Evolutionary conservation across 208 protist genomes (phyloP).

Genomic region (Strigomonas culicis): DNA sequence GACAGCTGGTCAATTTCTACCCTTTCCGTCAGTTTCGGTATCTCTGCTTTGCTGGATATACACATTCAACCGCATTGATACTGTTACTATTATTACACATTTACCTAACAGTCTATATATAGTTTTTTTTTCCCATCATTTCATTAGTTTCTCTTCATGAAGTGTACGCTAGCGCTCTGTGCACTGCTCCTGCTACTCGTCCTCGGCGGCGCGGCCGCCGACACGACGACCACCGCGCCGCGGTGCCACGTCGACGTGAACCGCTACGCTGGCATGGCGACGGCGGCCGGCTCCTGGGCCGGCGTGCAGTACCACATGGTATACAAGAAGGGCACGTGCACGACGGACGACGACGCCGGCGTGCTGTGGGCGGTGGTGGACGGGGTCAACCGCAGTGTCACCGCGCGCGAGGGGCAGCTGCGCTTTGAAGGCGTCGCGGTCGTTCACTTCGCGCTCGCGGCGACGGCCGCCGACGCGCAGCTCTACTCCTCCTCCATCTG

Average conservation of each 20-base stretch:
- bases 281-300: constrained; percentile 37
- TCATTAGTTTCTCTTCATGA: too few relatives aligned
- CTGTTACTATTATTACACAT: neutral
- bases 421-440: constrained; percentile 17
- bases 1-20: neutral
- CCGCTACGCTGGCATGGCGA: constrained; percentile 23
- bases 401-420: constrained; percentile 18
- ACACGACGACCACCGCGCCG: neutral
- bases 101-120: neutral
- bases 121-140: neutral
- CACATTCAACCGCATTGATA: neutral
- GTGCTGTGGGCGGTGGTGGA: constrained; percentile 33
- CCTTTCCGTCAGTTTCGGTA: neutral
- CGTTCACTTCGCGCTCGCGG: constrained; percentile 21
- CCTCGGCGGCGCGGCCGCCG: neutral
- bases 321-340: constrained; percentile 35
- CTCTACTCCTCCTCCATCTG: constrained; percentile 42
- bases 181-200: neutral
- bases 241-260: constrained; percentile 46
- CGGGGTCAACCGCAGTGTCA: constrained; percentile 19
- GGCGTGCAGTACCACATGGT: constrained; percentile 33
- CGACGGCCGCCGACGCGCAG: constrained; percentile 10
- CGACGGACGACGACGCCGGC: constrained; percentile 21
- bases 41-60: neutral
- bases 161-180: too few relatives aligned